Base-by-base conservation (phyloP, 306 rosid species). In the Mimosa pudica region DNA sequence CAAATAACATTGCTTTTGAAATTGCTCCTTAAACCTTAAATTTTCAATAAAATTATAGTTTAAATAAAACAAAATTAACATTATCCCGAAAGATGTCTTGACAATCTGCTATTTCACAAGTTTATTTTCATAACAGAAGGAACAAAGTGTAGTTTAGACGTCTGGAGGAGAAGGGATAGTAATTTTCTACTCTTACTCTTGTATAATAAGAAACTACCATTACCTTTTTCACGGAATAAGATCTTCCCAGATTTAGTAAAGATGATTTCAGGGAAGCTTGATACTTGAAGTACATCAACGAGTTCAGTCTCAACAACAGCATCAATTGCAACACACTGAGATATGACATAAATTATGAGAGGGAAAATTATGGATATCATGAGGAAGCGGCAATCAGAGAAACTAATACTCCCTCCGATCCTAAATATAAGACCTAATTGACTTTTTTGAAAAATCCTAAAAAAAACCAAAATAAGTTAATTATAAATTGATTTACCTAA, bases 181-280 rank as follows among this genome's bases (percentile, higher is more conserved):
- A 61, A 60, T 60, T 20, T 20, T 20, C 24, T 18, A 20, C 10
- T 57, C 63, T 57, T 20, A 24, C 71, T 66, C 48, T 66, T 42
- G 6, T 30, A 18, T 47, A 57, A 11, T 42, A 35, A 49, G 58
- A 60, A 82, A 57, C 10, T 4, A 12, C 4, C 55, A 63, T 79
- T 86, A 94, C 95, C 97, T 89, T 85, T 90, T 48, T 91, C 95
- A 4, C 97, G 97, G 84, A 84, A 89, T 46, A 94, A 86, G 82
- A 92, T 91, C 84, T 88, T 91, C 83, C 97, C 97, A 1, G 98
- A 90, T 85, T 86, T 92, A 9, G 98, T 92, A 74, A 92, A 94
- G 81, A 91, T 89, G 38, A 94, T 16, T 84, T 92, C 97, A 0
- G 97, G 98, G 87, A 87, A 94, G 86, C 72, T 80, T 10, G 97